Base-by-base conservation (phyloP, 345 rosid genomes). In the Gossypium longicalyx region DNA sequence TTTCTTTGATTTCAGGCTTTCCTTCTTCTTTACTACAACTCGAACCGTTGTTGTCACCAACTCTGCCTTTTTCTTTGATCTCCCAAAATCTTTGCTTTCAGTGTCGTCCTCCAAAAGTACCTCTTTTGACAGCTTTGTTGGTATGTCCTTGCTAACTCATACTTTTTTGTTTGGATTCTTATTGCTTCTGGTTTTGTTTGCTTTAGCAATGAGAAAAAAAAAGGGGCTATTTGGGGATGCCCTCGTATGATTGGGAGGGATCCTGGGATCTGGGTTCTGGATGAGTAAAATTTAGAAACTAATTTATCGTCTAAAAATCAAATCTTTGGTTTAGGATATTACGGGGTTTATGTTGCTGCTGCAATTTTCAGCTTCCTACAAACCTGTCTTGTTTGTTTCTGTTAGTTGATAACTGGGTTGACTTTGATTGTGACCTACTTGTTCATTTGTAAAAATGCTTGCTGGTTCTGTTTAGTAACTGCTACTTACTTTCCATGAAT, bases 11-110 rank as follows among this genome's bases (percentile, higher is more conserved):
- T 34, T 66, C 65, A 3, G 77, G 20, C 76, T 76, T 83, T 81
- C 67, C 93, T 85, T 87, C 88, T 79, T 61, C 80, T 86, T 78
- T 74, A 89, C 93, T 80, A 8, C 84, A 78, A 73, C 73, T 67
- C 19, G 56, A 71, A 34, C 73, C 34, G 22, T 22, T 34, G 58
- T 52, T 73, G 20, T 65, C 81, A 65, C 75, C 74, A 59, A 34
- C 73, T 74, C 52, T 74, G 22, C 61, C 12, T 67, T 59, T 59
- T 23, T 56, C 64, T 49, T 76, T 56, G 45, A 11, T 25, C 60
- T 61, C 53, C 74, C 79, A 58, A 79, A 69, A 74, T 76, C 84
- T 78, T 52, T 48, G 61, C 81, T 80, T 47, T 57, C 53, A 20
- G 66, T 41, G 64, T 85, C 72, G 51, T 80, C 57, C 73, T 77